These are phyloP conservation scores for Boletus rubescentipes DNA, from an alignment of 768 basidiomycete genomes.

Conservation along the genomic window DNA sequence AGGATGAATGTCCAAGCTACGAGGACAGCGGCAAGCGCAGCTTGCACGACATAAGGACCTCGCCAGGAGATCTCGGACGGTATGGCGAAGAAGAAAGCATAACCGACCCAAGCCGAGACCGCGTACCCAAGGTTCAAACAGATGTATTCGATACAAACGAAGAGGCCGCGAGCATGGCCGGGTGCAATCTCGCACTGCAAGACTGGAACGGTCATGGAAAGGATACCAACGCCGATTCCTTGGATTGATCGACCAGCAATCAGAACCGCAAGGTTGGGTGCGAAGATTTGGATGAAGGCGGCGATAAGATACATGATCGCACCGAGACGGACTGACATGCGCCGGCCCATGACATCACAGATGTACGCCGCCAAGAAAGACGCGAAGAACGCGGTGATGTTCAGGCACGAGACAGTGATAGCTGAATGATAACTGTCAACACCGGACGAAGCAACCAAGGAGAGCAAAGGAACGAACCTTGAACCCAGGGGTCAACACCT, in stretches of 20 bases:
- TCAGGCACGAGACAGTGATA: conserved; percentile 49
- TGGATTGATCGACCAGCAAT: conserved; percentile 46
- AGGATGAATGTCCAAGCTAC: conserved; percentile 47
- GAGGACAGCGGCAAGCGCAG: conserved; percentile 47
- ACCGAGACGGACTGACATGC: conserved; percentile 50
- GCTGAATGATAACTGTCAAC: conserved; percentile 30
- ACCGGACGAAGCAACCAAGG: background rate
- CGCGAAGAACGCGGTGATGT: conserved; percentile 49
- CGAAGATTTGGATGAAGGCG: conserved; percentile 49
- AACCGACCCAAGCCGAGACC: conserved; percentile 49
- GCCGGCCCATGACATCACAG: conserved; percentile 50
- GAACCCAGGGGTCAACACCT: conserved; percentile 45
- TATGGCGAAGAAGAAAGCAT: conserved; percentile 46
- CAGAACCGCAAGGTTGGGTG: conserved; percentile 42
- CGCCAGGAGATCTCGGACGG: conserved; percentile 53
- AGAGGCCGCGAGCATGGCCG: conserved; percentile 47
- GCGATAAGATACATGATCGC: conserved; percentile 49
- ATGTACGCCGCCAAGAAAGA: conserved; percentile 47
- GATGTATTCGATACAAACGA: conserved; percentile 54
- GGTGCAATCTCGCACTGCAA: conserved; percentile 51
- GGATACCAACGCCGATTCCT: conserved; percentile 49
- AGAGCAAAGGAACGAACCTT: conserved; percentile 35
- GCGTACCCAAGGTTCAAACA: conserved; percentile 53
- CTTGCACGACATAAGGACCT: conserved; percentile 55
- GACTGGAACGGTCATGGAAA: conserved; percentile 51